Percentiles rank a stretch among this genome's conserved stretches.
phyloP scores from a whole-genome alignment of 2,329 filamentous ascomycete species.

The Fusarium pseudoanthophilum region DNA sequence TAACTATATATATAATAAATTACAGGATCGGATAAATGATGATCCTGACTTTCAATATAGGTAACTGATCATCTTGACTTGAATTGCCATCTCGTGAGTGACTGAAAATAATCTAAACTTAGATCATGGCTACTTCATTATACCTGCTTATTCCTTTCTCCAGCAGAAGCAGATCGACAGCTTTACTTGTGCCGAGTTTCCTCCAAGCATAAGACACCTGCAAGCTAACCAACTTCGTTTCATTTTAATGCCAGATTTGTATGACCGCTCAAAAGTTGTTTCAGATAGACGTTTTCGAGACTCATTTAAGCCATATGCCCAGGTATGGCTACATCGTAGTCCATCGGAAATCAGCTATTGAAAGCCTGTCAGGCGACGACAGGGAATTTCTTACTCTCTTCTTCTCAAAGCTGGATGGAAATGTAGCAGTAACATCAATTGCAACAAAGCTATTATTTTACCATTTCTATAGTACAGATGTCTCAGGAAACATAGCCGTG shows the following conservation, averaged over 20 bases:
- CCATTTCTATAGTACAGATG: not conserved
- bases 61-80: not conserved
- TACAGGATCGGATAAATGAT: too few relatives aligned
- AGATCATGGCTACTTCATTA: not conserved
- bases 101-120: too few relatives aligned
- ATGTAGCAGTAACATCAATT: fast-evolving
- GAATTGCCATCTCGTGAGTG: not conserved
- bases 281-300: too few relatives aligned
- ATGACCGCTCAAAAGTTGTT: not conserved
- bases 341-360: not conserved
- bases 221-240: not conserved
- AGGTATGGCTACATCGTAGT: not conserved
- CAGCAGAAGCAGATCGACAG: not conserved
- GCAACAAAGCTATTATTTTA: not conserved
- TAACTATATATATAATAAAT: too few relatives aligned
- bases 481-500: not conserved
- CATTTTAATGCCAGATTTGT: too few relatives aligned
- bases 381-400: not conserved
- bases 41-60: too few relatives aligned
- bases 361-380: too few relatives aligned
- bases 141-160: not conserved
- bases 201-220: not conserved
- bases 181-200: not conserved
- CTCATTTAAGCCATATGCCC: not conserved
- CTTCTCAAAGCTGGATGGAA: not conserved